Evolutionary conservation across 352 stramenopile genomes (phyloP), one percentile per base, ranked within the genome.

Genomic region (Phytophthora hibernalis): DNA sequence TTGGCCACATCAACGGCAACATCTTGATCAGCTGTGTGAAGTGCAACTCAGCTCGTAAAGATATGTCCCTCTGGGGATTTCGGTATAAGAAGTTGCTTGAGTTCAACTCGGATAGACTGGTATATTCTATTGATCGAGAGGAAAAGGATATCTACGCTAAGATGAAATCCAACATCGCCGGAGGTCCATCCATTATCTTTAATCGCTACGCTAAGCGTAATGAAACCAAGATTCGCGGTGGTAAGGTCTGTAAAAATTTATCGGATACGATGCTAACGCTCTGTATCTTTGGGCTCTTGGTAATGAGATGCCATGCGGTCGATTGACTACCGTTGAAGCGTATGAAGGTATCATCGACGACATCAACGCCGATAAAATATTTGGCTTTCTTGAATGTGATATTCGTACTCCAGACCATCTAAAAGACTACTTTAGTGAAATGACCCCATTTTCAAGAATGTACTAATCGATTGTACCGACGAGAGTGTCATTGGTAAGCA

Each of bases 301-400:
- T 31, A 66, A 67, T 59, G 51, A 71, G 0, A 80, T 83, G 68
- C 75, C 71, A 3, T 83, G 75, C 42, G 68, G 68, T 18, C 18
- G 31, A 0, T 35, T 76, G 2, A 67, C 30, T 20, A 55, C 49
- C 0, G 30, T 55, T 20, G 31, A 55, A 21, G 30, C 49, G 3
- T 55, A 55, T 12, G 1, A 9, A 3, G 49, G 31, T 15, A 55
- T 55, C 10, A 12, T 55, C 5, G 31, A 33, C 3, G 71, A 83
- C 33, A 75, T 79, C 13, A 6, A 11, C 2, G 8, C 2, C 9
- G 38, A 45, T 15, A 45, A 45, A 8, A 21, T 45, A 18, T 45
- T 45, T 45, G 38, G 38, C 5, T 45, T 22, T 22, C 38, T 45
- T 8, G 38, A 45, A 8, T 45, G 38, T 22, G 38, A 45, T 45